Base-by-base conservation (phyloP, 129 eudicot species). In the Lactuca saligna region DNA sequence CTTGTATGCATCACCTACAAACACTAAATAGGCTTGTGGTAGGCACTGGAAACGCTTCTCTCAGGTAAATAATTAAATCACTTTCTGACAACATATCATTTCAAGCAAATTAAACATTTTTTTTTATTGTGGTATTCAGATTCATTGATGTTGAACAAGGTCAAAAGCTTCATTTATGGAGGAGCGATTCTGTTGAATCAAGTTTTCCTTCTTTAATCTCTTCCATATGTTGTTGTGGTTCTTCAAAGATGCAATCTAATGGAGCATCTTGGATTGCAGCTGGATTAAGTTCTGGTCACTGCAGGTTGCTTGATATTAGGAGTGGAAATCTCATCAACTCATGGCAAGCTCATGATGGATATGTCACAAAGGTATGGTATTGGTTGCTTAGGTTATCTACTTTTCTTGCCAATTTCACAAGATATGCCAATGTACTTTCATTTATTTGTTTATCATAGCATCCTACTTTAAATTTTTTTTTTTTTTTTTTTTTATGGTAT, bases 321-420 rank as follows among this genome's bases (percentile, higher is more conserved):
- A 94, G 91, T 80, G 99, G 99, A 62, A 73, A 85, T 79, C 72
- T 94, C 54, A 81, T 89, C 74, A 80, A 90, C 62, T 85, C 97
- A 1, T 94, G 99, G 99, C 95, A 86, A 75, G 99, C 97, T 74
- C 99, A 94, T 73, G 99, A 85, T 80, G 99, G 99, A 79, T 94
- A 87, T 78, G 88, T 94, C 42, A 94, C 97, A n/a, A 83, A 94
- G 97, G 99, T 90, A 80, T 62, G 44, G 31, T 77, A 48, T 54
- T 60, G 29, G 29, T 25, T 25, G 29, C 29, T 25, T 25, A 25
- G 29, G 29, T 25, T 25, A 25, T 25, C 29, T 25, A 25, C 29
- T 20, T 20, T 20, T 20, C 0, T 34, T 34, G 4, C 2, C 1
- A 0, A 34, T 34, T 4, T 34, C 2, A 3, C 38, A 34, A 34